Evolutionary conservation across 140 eudicot genomes (phyloP).

Genomic region (Oenanthe javanica): DNA sequence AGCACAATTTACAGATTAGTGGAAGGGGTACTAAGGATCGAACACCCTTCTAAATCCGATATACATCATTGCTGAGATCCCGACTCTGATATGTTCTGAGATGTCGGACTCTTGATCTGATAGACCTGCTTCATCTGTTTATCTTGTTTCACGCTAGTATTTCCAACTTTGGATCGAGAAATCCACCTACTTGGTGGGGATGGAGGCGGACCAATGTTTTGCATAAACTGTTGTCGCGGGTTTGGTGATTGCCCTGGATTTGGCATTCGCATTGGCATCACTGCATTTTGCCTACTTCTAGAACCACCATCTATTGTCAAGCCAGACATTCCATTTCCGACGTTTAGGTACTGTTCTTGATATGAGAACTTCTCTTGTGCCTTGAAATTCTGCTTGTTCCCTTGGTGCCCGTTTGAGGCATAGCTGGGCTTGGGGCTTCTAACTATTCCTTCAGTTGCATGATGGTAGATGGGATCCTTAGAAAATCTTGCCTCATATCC

Average conservation of each 20-base stretch:
- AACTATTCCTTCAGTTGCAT: conserved; percentile 31
- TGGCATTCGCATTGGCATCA: conserved; percentile 24
- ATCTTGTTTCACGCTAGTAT: conserved; percentile 16
- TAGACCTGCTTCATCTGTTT: conserved; percentile 46
- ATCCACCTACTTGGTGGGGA: conserved; percentile 68
- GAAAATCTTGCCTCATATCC: conserved; percentile 40
- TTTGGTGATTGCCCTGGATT: conserved; percentile 25
- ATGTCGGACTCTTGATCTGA: conserved; percentile 39
- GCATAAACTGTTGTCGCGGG: conserved; percentile 22
- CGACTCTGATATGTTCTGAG: conserved; percentile 24
- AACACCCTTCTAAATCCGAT: background rate
- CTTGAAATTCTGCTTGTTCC: conserved; percentile 31
- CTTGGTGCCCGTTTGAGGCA: conserved; percentile 28
- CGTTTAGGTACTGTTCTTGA: conserved; percentile 47
- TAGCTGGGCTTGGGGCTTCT: conserved; percentile 31
- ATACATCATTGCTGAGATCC: conserved; percentile 14
- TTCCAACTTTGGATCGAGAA: conserved; percentile 22
- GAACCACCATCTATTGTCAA: conserved; percentile 35
- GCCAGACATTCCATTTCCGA: conserved; percentile 59
- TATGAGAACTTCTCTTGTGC: conserved; percentile 30
- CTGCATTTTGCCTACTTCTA: conserved; percentile 11
- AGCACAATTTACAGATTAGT: background rate
- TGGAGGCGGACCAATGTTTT: conserved; percentile 43
- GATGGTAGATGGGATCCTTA: conserved; percentile 27
- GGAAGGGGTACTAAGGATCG: background rate